These are phyloP conservation scores for Corniculantispora saksenae DNA, from an alignment of 2,329 filamentous ascomycete genomes.

Conservation along the genomic window DNA sequence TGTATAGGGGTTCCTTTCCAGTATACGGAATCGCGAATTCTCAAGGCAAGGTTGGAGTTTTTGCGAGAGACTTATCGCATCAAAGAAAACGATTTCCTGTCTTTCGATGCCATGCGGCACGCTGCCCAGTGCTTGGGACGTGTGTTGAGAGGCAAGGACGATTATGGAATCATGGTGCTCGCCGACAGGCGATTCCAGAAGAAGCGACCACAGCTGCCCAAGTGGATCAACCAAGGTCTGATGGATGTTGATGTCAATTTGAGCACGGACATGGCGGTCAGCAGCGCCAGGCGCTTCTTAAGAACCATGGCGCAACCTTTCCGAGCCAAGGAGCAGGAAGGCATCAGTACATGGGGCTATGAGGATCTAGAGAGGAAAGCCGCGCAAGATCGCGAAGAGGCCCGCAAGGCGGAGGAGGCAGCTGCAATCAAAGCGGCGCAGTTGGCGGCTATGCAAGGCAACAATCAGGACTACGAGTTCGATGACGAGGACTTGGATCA, in stretches of 20 bases:
- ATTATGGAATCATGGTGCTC: conserved; percentile 99
- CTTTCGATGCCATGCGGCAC: conserved; percentile 99
- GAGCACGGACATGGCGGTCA: conserved; percentile 93
- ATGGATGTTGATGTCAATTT: conserved; percentile 84
- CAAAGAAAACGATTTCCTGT: conserved; percentile 94
- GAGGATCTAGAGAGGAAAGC: conserved; percentile 78
- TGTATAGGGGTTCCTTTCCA: conserved; percentile 98
- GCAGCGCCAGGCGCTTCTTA: conserved; percentile 84
- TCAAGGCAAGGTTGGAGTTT: conserved; percentile 94
- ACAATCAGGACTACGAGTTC: conserved; percentile 51
- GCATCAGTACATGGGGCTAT: conserved; percentile 88
- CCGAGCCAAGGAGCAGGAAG: conserved; percentile 78
- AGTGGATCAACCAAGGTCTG: conserved; percentile 92
- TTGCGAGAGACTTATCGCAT: conserved; percentile 97
- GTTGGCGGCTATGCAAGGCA: conserved; percentile 23
- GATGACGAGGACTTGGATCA: conserved; percentile 55
- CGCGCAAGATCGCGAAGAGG: conserved; percentile 69
- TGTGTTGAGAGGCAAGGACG: conserved; percentile 92
- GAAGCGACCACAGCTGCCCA: conserved; percentile 86
- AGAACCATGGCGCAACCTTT: conserved; percentile 92
- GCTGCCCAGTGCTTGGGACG: conserved; percentile 94
- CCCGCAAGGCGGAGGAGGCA: conserved; percentile 60
- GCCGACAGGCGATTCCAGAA: conserved; percentile 92
- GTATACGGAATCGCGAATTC: conserved; percentile 95
- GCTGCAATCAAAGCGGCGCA: conserved; percentile 29